Evolutionary conservation across 1,139 yeast genomes (phyloP).

Genomic region (Nakaseomyces delphensis): DNA sequence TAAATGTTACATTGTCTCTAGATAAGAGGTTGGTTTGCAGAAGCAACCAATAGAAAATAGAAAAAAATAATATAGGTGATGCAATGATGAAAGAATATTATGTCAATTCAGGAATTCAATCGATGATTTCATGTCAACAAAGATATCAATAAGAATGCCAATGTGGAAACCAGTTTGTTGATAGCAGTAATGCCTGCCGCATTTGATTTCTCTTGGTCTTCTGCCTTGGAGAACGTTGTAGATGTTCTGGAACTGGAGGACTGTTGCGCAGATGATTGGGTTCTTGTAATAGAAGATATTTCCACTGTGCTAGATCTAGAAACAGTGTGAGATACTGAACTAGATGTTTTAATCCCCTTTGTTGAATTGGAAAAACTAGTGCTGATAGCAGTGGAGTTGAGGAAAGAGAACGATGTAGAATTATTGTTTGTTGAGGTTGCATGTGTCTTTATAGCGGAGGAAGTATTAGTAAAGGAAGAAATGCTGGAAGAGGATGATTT

Average conservation of each 20-base stretch:
- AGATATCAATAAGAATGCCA: neutral
- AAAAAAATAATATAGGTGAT: too few species aligned
- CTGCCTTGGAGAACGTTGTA: neutral
- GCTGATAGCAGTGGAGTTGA: constrained; percentile 15
- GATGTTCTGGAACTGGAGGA: constrained; percentile 1
- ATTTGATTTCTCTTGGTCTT: neutral
- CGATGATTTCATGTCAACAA: neutral
- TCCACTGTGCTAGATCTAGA: constrained; percentile 11
- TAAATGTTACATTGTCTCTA: too few species aligned
- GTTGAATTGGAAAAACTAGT: neutral
- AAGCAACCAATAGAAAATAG: too few species aligned
- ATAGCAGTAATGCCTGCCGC: neutral
- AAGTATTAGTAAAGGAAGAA: constrained; percentile 11
- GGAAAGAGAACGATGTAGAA: constrained; percentile 16
- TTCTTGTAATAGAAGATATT: neutral
- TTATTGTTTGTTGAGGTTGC: too few species aligned
- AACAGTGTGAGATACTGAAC: neutral
- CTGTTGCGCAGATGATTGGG: constrained; percentile 7
- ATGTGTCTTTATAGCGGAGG: too few species aligned
- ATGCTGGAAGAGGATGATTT: constrained; percentile 9
- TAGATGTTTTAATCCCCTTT: neutral
- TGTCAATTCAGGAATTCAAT: neutral
- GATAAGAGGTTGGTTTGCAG: too few species aligned
- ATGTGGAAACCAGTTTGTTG: neutral
- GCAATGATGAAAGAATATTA: too few species aligned